phyloP scores from a whole-genome alignment of 129 eudicot species.

The Helichrysum umbraculigerum region DNA sequence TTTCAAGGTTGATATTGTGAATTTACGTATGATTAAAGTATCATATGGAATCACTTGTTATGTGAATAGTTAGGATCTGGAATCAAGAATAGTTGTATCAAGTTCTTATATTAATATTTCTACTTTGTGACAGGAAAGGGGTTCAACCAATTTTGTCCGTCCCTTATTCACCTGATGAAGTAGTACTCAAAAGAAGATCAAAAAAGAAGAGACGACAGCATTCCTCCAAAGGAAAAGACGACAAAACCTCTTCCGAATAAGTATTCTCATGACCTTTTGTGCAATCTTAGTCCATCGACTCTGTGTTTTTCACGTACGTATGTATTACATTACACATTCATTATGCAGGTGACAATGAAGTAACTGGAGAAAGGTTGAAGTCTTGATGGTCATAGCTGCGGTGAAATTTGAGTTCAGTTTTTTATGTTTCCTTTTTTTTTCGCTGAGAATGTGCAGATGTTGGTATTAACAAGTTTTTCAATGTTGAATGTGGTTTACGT shows the following conservation, averaged over 20 bases:
- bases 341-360: constrained; percentile 52
- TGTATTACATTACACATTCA: constrained; percentile 7
- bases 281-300: too few species aligned
- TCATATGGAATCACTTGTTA: too few species aligned
- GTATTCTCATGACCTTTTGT: constrained; percentile 31
- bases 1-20: too few species aligned
- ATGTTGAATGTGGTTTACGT: background rate
- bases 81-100: background rate
- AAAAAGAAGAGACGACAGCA: constrained; percentile 37
- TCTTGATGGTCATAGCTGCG: constrained; percentile 59
- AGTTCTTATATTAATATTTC: background rate
- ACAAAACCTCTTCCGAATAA: constrained; percentile 63
- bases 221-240: constrained; percentile 22
- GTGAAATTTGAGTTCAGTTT: background rate
- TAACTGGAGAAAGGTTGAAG: constrained; percentile 67
- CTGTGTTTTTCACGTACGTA: background rate
- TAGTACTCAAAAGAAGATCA: constrained; percentile 19
- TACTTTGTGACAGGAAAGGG: constrained; percentile 24
- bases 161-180: constrained; percentile 15
- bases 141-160: background rate
- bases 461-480: background rate
- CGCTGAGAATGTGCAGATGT: too few species aligned
- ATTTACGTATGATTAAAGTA: too few species aligned
- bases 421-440: too few species aligned
- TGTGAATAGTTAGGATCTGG: too few species aligned